Evolutionary conservation across 164 flowering plant species (phyloP), one percentile per base, ranked within the genome.

Genomic region (Dillenia suffruticosa): DNA sequence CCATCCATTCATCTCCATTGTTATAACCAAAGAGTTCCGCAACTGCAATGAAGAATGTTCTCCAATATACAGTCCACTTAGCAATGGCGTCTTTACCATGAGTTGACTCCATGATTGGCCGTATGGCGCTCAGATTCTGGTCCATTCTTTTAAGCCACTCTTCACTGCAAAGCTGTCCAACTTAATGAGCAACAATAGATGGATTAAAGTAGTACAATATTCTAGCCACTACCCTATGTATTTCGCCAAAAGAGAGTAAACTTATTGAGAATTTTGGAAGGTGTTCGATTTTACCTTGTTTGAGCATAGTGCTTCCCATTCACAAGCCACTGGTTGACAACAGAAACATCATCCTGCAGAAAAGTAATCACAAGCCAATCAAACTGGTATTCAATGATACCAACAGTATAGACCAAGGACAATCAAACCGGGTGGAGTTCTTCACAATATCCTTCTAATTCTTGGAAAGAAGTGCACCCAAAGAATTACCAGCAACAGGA

Each of bases 1-100:
- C 97, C 94, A 90, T 90, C 97, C 97, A 90, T 73, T 90, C 97
- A 58, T 88, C 95, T 22, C 97, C 97, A 63, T 87, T 63, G 68
- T 79, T 88, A 77, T 89, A 89, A 11, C 81, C 84, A 58, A 91
- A 91, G 47, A 91, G 86, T 62, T 91, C 97, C 8, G 96, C 90
- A n/a, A 91, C 92, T 10, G 91, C 72, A 15, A 91, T 88, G 78
- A 89, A 89, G 82, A 91, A 87, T 50, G 96, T 87, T 65, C 92
- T 77, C 96, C 96, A 91, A 57, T 91, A 87, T 51, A 75, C 92
- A 11, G 83, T 91, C 96, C 92, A 91, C 66, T 91, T 91, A 22
- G 77, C 77, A 53, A 92, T 84, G 40, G 81, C 78, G 56, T 87
- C 93, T 58, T 85, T 85, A 59, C 96, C 97, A 58, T 91, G 89